Conservation (phyloP, 208 protist species). For the Acanthamoeba royreba region DNA sequence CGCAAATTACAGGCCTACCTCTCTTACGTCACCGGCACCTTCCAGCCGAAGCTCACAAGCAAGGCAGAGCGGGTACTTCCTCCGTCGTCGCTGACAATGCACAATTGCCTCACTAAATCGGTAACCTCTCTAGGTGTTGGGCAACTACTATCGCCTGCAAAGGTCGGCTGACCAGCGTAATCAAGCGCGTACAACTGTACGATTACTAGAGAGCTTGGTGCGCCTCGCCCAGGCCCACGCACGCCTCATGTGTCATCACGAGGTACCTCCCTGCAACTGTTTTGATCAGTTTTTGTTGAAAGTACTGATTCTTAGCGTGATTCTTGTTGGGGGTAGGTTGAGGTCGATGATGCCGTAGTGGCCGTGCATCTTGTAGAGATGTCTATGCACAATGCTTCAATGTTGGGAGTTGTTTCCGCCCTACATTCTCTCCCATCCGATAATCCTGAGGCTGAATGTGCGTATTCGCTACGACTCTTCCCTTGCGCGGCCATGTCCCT, state of each 20-base stretch:
- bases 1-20: slow-evolving; percentile 98
- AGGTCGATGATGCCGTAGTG: slow-evolving; percentile 76
- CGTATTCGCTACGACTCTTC: not conserved
- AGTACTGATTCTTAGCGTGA: slow-evolving; percentile 52
- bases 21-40: slow-evolving; percentile 92
- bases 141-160: not conserved
- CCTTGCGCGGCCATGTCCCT: not conserved
- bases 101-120: slow-evolving; percentile 60
- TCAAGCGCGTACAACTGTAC: slow-evolving; percentile 95
- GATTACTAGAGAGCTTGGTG: slow-evolving; percentile 98
- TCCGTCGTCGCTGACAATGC: slow-evolving; percentile 94
- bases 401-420: slow-evolving; percentile 46
- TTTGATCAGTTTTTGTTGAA: slow-evolving; percentile 63
- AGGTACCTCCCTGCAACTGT: slow-evolving; percentile 91
- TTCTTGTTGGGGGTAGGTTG: slow-evolving; percentile 85
- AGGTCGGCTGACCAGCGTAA: slow-evolving; percentile 66
- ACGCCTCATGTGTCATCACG: slow-evolving; percentile 80
- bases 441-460: slow-evolving; percentile 73
- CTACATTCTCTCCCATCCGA: slow-evolving; percentile 74
- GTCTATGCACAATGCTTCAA: slow-evolving; percentile 61
- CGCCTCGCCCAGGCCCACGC: slow-evolving; percentile 97
- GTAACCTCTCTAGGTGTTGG: not conserved
- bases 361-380: slow-evolving; percentile 74
- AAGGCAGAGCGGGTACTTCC: slow-evolving; percentile 92
- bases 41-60: slow-evolving; percentile 88